Base-by-base conservation (phyloP, 345 rosid species). In the Theobroma cacao region DNA sequence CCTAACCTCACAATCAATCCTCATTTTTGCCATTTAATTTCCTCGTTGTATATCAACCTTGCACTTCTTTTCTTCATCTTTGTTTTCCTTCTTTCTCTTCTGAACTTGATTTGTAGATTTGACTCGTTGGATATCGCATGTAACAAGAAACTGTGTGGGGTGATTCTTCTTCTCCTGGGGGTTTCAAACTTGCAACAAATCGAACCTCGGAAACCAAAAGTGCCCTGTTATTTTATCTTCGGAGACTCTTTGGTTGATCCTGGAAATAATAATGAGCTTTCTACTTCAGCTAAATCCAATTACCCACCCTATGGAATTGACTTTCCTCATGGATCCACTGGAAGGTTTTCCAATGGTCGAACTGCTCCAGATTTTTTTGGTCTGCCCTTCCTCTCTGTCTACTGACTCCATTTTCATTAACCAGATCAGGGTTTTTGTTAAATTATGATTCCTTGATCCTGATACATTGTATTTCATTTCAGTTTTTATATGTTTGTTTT, bases 171-270 rank as follows among this genome's bases (percentile, higher is more conserved):
- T 18, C 14, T 53, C 7, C 17, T 60, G 12, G 20, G 33, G 50
- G 15, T 20, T 15, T 50, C 58, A 15, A 52, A 12, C 11, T 30
- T n/a, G 40, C 2, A 73, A 34, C 38, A 18, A 3, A 30, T 61
- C 14, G 75, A 17, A 1, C 0, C 11, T 41, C 78, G 48, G 61
- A 9, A 8, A 60, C 72, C 80, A 14, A 11, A 28, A 6, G 80
- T 81, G 34, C 84, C 84, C 34, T 77, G 84, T 58, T 74, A 64
- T 50, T 81, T 81, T 36, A 59, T 77, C n/a, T 81, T 81, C 14
- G 84, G 80, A 65, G 84, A 77, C 55, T 81, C 84, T 17, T 33
- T 81, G 31, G 80, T 60, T 20, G 80, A 81, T n/a, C 55, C 36
- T 58, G 84, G 84, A 12, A 77, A 77, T 1, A 81, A 81, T 33